phyloP scores from a whole-genome alignment of 2,329 filamentous ascomycete species.

The Chaetomium olivaceum region DNA sequence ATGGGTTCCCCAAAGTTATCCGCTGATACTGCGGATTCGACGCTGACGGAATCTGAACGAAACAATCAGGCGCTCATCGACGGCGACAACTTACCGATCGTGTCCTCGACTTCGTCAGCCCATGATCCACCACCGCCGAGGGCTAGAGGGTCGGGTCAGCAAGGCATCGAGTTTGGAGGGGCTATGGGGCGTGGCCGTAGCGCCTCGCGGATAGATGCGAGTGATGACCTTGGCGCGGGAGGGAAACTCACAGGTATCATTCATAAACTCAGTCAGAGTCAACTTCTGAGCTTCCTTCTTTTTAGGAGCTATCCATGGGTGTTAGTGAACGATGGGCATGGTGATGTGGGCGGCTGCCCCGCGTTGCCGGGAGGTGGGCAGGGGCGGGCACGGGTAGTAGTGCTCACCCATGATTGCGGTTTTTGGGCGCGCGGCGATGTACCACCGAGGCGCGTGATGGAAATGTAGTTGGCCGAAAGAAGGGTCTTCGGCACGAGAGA shows the following conservation, averaged over 20 bases:
- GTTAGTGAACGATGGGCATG: conserved; percentile 14
- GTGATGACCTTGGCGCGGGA: conserved; percentile 30
- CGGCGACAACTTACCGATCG: conserved; percentile 62
- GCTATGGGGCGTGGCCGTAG: conserved; percentile 32
- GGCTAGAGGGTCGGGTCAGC: conserved; percentile 28
- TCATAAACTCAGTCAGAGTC: conserved; percentile 94
- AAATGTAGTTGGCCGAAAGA: conserved; percentile 26
- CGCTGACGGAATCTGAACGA: conserved; percentile 24
- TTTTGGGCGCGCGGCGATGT: conserved; percentile 37
- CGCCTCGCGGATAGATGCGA: conserved; percentile 21
- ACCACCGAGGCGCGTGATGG: conserved; percentile 35
- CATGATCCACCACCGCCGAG: conserved; percentile 66
- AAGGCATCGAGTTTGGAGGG: conserved; percentile 27
- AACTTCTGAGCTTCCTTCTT: conserved; percentile 96
- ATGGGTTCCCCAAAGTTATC: not conserved
- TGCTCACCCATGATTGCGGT: conserved; percentile 40
- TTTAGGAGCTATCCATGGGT: conserved; percentile 69
- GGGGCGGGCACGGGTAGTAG: conserved; percentile 12
- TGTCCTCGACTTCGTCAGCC: conserved; percentile 98
- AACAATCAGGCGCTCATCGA: not conserved
- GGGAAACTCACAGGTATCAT: conserved; percentile 75
- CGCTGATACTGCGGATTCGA: conserved; percentile 40
- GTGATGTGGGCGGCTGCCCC: conserved; percentile 7
- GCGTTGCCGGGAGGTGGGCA: conserved; percentile 4
- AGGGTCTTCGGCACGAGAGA: conserved; percentile 17